Evolutionary conservation across 371 early-diverging fungal species (phyloP).

Genomic region (Actinomucor elegans): DNA sequence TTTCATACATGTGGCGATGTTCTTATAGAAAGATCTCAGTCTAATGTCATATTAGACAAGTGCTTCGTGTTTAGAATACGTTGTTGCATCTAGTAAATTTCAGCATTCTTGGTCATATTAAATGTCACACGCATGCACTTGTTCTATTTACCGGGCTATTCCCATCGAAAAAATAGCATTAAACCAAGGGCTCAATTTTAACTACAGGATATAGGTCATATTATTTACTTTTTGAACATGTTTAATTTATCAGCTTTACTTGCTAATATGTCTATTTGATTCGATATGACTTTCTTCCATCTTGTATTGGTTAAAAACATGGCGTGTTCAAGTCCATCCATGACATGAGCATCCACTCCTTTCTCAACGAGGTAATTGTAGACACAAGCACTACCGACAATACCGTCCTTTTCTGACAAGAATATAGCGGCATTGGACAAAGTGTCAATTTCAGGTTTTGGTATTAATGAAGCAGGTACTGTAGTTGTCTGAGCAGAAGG

Average conservation of each 20-base stretch:
- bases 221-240: background rate
- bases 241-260: constrained; percentile 24
- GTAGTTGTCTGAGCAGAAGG: background rate
- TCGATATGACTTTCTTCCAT: constrained; percentile 37
- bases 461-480: background rate
- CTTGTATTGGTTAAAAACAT: constrained; percentile 40
- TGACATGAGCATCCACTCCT: constrained; percentile 28
- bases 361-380: constrained; percentile 28
- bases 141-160: no score
- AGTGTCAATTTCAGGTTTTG: no score
- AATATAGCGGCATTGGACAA: constrained; percentile 35
- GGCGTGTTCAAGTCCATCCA: constrained; percentile 52
- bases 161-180: no score
- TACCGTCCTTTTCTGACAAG: constrained; percentile 47
- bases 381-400: constrained; percentile 40
- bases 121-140: no score
- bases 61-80: no score
- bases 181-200: no score
- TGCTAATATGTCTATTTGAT: constrained; percentile 25
- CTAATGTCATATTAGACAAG: no score
- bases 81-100: no score
- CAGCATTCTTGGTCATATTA: no score
- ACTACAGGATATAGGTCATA: no score
- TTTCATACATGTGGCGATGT: no score
- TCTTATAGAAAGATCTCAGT: no score